Base-by-base conservation (phyloP, 345 rosid species). In the Populus pruinosa region DNA sequence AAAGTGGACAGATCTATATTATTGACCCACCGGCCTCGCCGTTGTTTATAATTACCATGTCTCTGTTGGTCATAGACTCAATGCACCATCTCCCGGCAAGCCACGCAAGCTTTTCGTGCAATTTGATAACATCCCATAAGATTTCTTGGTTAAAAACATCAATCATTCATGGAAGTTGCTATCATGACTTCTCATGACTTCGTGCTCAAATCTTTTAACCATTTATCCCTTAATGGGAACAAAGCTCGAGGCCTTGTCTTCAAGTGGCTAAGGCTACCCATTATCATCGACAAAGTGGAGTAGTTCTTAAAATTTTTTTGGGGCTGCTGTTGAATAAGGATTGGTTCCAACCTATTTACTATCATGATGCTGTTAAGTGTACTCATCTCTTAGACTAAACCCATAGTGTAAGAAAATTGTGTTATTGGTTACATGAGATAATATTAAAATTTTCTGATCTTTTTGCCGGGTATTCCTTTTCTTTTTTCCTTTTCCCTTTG, bases 211-310 rank as follows among this genome's bases (percentile, higher is more conserved):
- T 69, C 29, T 27, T 70, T 70, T 49, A 70, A 53, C 56, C 77
- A 73, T 69, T 78, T 59, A 44, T 53, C 31, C 8, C 55, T 12
- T 77, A 77, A 80, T 87, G 89, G 90, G 87, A 87, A 72, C 92
- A 82, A 16, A 75, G 86, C 89, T 87, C 87, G 86, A 89, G 86
- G 87, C 41, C 73, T 39, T 59, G 29, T 69, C 79, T 50, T 49
- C 23, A 33, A 49, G 56, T 53, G 69, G 13, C 49, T 31, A 62
- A 43, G 63, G 31, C 61, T 20, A 55, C 68, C 55, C 35, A 21
- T 56, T 73, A 21, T 21, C 17, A 61, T 16, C 27, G 16, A 23
- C 27, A 20, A 1, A 68, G 73, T 53, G 72, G 72, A 25, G 11
- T 20, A 56, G 55, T 69, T 64, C 27, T 39, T 67, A 35, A 16